Percentiles rank a stretch among this genome's conserved stretches.
Evolutionary conservation across 2,329 filamentous ascomycete species (phyloP).

Genomic region (Lachnellula suecica): DNA sequence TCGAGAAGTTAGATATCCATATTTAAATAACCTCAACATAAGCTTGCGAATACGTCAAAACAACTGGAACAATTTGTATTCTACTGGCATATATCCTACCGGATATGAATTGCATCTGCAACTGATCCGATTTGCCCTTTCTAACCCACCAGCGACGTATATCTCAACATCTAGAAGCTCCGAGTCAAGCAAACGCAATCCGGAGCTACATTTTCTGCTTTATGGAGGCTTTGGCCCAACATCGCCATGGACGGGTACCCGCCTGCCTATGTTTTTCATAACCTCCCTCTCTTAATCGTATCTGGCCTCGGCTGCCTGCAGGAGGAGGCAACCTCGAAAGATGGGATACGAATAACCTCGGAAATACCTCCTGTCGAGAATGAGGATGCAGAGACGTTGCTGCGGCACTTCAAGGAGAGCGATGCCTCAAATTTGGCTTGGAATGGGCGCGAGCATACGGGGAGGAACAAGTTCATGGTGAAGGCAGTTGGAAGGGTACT

Average conservation of each 20-base stretch:
- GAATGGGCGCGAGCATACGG: slow-evolving; percentile 55
- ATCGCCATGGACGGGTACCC: slow-evolving; percentile 75
- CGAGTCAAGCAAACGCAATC: not conserved
- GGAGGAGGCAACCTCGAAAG: slow-evolving; percentile 32
- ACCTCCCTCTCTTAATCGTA: slow-evolving; percentile 79
- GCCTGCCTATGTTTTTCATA: slow-evolving; percentile 77
- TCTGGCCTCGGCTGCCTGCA: slow-evolving; percentile 65
- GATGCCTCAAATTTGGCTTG: slow-evolving; percentile 67
- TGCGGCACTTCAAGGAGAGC: slow-evolving; percentile 63
- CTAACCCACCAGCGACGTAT: not conserved
- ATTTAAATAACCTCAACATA: not conserved
- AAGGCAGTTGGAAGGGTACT: slow-evolving; percentile 79
- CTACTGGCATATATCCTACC: not conserved
- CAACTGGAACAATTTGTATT: too few relatives aligned
- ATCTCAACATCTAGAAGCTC: not conserved
- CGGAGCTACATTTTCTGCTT: slow-evolving; percentile 8
- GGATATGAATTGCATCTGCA: not conserved
- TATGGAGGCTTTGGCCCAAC: slow-evolving; percentile 27
- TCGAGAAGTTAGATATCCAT: not conserved
- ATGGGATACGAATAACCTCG: slow-evolving; percentile 62
- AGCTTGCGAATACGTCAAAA: not conserved
- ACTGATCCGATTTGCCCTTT: not conserved
- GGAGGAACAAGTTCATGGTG: slow-evolving; percentile 62
- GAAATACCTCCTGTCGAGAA: slow-evolving; percentile 67
- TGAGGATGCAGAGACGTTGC: slow-evolving; percentile 62